phyloP scores from a whole-genome alignment of 2,329 filamentous ascomycete species.

The Fusarium camptoceras region DNA sequence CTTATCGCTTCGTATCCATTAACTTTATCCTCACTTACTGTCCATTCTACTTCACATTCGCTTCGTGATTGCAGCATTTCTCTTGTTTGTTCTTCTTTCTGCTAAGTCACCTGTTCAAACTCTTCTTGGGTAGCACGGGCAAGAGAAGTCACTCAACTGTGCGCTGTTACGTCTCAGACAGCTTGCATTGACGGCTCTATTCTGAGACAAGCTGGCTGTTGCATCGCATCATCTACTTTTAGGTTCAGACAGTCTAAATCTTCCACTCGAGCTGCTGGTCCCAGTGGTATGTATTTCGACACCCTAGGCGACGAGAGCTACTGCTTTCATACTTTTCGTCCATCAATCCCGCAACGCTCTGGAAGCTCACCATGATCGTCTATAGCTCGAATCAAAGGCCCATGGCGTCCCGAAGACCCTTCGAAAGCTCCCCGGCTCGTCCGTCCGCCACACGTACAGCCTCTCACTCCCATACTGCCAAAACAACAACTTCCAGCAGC shows the following conservation, averaged over 20 bases:
- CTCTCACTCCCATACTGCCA: slow-evolving; percentile 46
- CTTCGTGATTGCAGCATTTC: slow-evolving; percentile 3
- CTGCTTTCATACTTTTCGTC: not conserved
- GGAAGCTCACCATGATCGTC: slow-evolving; percentile 47
- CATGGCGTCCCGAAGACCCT: slow-evolving; percentile 52
- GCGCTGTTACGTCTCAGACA: slow-evolving; percentile 18
- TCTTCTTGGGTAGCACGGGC: not conserved
- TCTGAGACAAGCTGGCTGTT: slow-evolving; percentile 45
- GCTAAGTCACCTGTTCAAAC: not conserved
- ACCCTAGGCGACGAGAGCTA: slow-evolving; percentile 13
- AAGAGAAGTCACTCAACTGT: slow-evolving; percentile 10
- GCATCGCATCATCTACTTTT: slow-evolving; percentile 36
- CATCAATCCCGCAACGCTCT: not conserved
- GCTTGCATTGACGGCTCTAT: slow-evolving; percentile 22
- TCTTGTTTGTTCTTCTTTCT: not conserved
- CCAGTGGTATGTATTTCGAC: slow-evolving; percentile 34
- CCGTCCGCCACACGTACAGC: slow-evolving; percentile 48
- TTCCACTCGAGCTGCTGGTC: slow-evolving; percentile 26
- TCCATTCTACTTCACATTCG: slow-evolving; percentile 14
- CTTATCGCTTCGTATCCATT: slow-evolving; percentile 33
- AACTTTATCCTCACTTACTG: slow-evolving; percentile 15
- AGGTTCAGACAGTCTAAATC: slow-evolving; percentile 7
- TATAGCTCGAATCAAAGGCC: slow-evolving; percentile 43
- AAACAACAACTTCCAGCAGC: slow-evolving; percentile 44
- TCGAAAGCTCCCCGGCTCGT: slow-evolving; percentile 47